Evolutionary conservation across 495 filamentous ascomycete species (phyloP), one percentile per base, ranked within the genome.

Genomic region (Talaromyces borbonicus): DNA sequence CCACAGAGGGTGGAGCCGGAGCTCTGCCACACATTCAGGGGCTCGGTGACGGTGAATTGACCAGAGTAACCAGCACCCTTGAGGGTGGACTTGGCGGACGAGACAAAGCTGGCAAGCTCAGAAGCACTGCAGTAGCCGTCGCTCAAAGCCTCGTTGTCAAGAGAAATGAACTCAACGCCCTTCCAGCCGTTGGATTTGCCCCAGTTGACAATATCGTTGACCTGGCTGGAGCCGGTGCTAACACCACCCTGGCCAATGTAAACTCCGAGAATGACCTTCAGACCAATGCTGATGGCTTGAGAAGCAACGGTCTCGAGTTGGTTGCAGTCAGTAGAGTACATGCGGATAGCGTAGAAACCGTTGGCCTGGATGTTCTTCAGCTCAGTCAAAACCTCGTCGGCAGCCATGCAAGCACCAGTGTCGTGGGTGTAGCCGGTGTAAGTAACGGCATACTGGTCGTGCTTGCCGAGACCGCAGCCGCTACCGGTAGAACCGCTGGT

Each of bases 291-390:
- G 40, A 67, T 56, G 59, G 74, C 78, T 46, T 85, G 80, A 11
- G 66, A 60, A 50, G 84, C 85, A 47, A 95, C 79, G 61, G 72
- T 81, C 62, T 77, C 60, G 31, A 96, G 86, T 49, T 77, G 78
- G 61, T 70, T 73, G 75, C 90, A 97, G 78, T 95, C 90, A 54
- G 88, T 85, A 49, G 80, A 84, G 81, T 97, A 95, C 63, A 95
- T 69, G 64, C 90, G 90, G 64, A 97, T 63, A 48, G 80, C 73
- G 52, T 67, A 71, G 79, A 95, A 92, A 50, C 87, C 89, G 60
- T 81, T 80, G 31, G 53, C 26, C 49, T 79, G 74, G 56, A 96
- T 93, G 46, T 61, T 50, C 40, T 71, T 64, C 53, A 96, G 75
- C 56, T 95, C 87, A 33, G 51, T 43, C 46, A 63, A 44, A 57